These are phyloP conservation scores for Funneliformis mosseae DNA, from an alignment of 192 early-diverging fungal genomes.

Conservation along the genomic window DNA sequence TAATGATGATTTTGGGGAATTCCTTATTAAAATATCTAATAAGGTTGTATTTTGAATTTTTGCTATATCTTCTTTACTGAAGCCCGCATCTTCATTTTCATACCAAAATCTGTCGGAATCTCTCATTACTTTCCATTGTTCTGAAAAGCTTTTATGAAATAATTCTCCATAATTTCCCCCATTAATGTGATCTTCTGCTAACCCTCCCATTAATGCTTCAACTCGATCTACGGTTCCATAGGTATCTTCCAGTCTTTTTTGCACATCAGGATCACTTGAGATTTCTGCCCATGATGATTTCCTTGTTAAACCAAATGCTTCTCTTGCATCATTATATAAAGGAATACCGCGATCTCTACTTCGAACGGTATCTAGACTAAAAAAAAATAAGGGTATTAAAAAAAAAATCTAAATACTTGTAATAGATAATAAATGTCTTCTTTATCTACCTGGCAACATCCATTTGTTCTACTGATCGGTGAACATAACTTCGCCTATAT, in stretches of 20 bases:
- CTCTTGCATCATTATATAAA: slow-evolving; percentile 32
- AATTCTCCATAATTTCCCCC: neutral
- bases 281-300: slow-evolving; percentile 20
- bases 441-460: neutral
- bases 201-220: slow-evolving; percentile 21
- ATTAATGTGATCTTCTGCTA: slow-evolving; percentile 24
- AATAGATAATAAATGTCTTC: neutral
- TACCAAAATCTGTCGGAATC: slow-evolving; percentile 60
- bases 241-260: neutral
- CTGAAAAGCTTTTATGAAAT: neutral
- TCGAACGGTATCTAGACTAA: neutral
- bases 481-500: neutral
- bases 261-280: neutral
- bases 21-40: neutral
- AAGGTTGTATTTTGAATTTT: slow-evolving; percentile 33
- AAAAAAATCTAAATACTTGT: neutral
- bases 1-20: neutral
- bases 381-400: neutral
- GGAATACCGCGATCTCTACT: slow-evolving; percentile 1
- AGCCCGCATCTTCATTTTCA: slow-evolving; percentile 36
- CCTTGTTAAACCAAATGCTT: neutral
- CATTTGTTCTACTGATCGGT: neutral
- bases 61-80: slow-evolving; percentile 41
- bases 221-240: slow-evolving; percentile 25
- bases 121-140: slow-evolving; percentile 44